Base-by-base conservation (phyloP, 805 yeast genomes). In the Saccharomycopsis malanga region DNA sequence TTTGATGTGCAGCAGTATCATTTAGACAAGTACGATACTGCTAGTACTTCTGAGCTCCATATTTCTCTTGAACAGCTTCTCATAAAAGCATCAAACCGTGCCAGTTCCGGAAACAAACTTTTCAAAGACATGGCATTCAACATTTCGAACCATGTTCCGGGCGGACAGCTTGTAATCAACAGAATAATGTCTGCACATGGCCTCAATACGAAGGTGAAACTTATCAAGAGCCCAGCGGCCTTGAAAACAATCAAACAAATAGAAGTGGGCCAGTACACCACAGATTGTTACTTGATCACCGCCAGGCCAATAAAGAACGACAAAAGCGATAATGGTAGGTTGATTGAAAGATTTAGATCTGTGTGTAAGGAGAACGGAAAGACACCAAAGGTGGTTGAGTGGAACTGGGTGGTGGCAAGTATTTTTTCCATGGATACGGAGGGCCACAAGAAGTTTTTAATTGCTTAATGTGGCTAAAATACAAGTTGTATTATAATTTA, bases 161-260 rank as follows among this genome's bases (percentile, higher is more conserved):
- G 87, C 30, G 85, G 87, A 0, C 59, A 69, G 3, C 70, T 70
- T 0, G 70, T 78, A 2, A 72, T 83, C 5, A 64, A 75, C 5
- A 70, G 73, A 38, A 80, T 86, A 21, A 64, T 85, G 5, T 64
- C 61, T 30, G 72, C 79, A 1, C 88, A 86, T 58, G 89, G 88
- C 0, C 70, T 64, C 10, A 61, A 61, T 29, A 55, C 71, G 2
- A 56, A 59, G 12, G 60, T 63, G 5, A 54, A 57, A 22, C 50
- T 55, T 1, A 32, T 67, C 29, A 65, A 64, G 45, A 46, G 60
- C 1, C 37, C 59, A 3, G 56, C 57, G 41, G 60, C 57, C 17
- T 29, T 61, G 42, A 61, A 56, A 34, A 34, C 43, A 1, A 22
- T 55, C 9, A 57, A 57, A 34, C 23, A 50, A 1, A 39, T 60